phyloP scores from a whole-genome alignment of 208 protist genomes.

The Borovskyia barvae region DNA sequence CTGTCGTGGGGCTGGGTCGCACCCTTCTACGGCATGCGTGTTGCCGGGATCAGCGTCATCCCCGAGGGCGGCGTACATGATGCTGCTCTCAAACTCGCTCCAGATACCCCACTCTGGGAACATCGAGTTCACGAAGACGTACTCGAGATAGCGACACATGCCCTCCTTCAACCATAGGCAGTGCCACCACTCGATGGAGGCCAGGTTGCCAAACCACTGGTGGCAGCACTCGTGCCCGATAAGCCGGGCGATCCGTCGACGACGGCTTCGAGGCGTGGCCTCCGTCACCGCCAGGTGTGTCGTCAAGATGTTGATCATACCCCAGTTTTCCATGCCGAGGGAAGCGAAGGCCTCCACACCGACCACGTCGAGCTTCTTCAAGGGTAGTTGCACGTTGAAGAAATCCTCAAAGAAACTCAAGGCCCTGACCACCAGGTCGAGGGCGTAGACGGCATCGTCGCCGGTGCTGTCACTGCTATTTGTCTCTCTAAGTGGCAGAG shows the following conservation, averaged over 20 bases:
- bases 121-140: conserved; percentile 65
- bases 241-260: conserved; percentile 83
- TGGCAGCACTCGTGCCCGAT: conserved; percentile 95
- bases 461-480: too few relatives aligned
- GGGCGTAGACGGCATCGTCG: conserved; percentile 83
- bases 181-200: conserved; percentile 94
- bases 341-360: conserved; percentile 30
- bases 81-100: conserved; percentile 49
- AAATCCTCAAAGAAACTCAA: conserved; percentile 88
- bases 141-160: conserved; percentile 95
- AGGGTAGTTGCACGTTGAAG: conserved; percentile 83
- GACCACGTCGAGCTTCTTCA: conserved; percentile 90
- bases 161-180: conserved; percentile 97
- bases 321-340: conserved; percentile 91
- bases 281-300: conserved; percentile 64
- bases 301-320: conserved; percentile 84
- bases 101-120: conserved; percentile 86
- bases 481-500: conserved; percentile 35
- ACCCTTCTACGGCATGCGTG: conserved; percentile 53
- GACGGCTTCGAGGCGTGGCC: conserved; percentile 41
- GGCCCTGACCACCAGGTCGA: conserved; percentile 86
- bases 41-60: conserved; percentile 29
- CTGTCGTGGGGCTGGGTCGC: conserved; percentile 24
- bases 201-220: conserved; percentile 94
- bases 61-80: conserved; percentile 41